These are phyloP conservation scores for Ogataea ramenticola DNA, from an alignment of 805 yeast genomes.

Conservation along the genomic window DNA sequence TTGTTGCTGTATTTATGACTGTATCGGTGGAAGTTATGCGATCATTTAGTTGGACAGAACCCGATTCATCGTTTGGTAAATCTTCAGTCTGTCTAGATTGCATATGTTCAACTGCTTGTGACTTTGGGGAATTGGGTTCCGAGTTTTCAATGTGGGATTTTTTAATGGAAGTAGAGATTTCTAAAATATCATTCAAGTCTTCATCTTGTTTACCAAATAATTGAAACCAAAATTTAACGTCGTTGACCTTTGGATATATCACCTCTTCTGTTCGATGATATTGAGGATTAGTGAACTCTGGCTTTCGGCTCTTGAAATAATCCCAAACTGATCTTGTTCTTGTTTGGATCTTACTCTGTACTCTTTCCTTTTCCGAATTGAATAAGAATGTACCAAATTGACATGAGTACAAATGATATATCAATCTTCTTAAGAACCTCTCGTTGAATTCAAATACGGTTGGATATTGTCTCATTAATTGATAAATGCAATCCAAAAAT, in stretches of 20 bases:
- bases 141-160: not conserved
- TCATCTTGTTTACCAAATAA: conserved; percentile 69
- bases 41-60: not conserved
- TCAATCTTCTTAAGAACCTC: conserved; percentile 71
- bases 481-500: conserved; percentile 85
- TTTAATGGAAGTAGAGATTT: not conserved
- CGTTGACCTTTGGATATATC: conserved; percentile 53
- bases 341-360: conserved; percentile 30
- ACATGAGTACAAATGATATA: conserved; percentile 87
- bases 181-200: conserved; percentile 42
- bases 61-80: too few species aligned
- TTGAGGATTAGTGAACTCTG: conserved; percentile 58
- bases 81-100: too few species aligned
- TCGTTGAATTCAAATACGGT: conserved; percentile 79
- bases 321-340: conserved; percentile 87
- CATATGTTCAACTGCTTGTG: not conserved
- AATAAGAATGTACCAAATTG: conserved; percentile 89
- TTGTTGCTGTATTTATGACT: too few species aligned
- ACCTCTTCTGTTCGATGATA: conserved; percentile 35
- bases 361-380: conserved; percentile 63
- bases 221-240: conserved; percentile 86
- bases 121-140: not conserved
- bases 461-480: conserved; percentile 66
- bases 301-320: conserved; percentile 69
- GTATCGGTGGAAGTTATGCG: too few species aligned